Conservation (phyloP, 2,329 filamentous ascomycete species). For the Hypoxylon sp. region DNA sequence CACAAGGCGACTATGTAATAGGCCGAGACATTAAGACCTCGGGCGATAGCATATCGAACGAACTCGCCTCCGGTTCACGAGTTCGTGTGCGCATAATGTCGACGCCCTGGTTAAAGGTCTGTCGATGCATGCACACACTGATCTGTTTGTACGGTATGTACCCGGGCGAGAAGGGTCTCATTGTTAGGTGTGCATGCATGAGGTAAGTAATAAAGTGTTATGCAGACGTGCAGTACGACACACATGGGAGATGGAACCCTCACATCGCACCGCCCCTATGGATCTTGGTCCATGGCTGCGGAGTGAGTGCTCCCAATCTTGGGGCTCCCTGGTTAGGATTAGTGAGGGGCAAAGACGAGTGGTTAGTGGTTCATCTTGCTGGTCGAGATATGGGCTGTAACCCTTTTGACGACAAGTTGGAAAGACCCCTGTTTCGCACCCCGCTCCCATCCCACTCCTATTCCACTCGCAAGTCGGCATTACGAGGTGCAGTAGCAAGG, state of each 20-base stretch:
- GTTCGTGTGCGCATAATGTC: conserved; percentile 18
- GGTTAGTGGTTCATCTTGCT: conserved; percentile 31
- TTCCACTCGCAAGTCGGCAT: conserved; percentile 25
- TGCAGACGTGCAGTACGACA: conserved; percentile 38
- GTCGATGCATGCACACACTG: conserved; percentile 20
- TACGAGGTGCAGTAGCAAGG: conserved; percentile 34
- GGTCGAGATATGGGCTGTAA: conserved; percentile 34
- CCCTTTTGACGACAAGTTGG: conserved; percentile 34
- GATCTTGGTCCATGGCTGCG: conserved; percentile 30
- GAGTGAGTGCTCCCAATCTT: conserved; percentile 27
- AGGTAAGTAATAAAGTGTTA: conserved; percentile 22
- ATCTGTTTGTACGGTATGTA: conserved; percentile 31
- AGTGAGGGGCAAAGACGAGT: conserved; percentile 34
- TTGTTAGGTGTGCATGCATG: conserved; percentile 34
- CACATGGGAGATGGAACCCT: conserved; percentile 10
- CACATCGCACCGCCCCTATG: conserved; percentile 7
- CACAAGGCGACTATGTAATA: conserved; percentile 14
- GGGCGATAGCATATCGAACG: conserved; percentile 33
- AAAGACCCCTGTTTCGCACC: conserved; percentile 28
- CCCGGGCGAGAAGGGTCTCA: conserved; percentile 39
- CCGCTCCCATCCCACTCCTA: conserved; percentile 17
- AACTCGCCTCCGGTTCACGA: conserved; percentile 18
- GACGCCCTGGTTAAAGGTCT: conserved; percentile 27
- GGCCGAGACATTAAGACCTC: conserved; percentile 7
- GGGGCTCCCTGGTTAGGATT: conserved; percentile 30